Conservation (phyloP, 768 basidiomycete species). For the Leucosporidium yakuticum region DNA sequence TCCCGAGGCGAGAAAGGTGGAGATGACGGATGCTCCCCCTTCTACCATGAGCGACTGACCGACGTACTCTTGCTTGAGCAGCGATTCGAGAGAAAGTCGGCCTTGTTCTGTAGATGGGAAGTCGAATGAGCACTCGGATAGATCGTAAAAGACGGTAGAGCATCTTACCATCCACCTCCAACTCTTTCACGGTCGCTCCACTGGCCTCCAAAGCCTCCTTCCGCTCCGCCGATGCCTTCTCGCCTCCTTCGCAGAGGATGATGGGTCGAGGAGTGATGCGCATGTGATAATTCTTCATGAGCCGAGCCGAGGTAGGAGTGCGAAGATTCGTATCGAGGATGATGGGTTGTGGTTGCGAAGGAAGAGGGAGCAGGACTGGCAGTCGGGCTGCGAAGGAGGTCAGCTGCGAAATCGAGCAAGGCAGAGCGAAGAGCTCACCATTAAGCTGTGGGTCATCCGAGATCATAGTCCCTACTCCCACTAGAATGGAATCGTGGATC, state of each 20-base stretch:
- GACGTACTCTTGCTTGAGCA: not conserved
- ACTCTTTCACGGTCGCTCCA: slow-evolving; percentile 60
- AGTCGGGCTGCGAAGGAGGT: slow-evolving; percentile 39
- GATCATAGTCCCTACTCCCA: slow-evolving; percentile 81
- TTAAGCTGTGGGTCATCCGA: slow-evolving; percentile 95
- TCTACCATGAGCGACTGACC: slow-evolving; percentile 79
- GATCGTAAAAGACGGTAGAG: not conserved
- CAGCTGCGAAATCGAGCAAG: slow-evolving; percentile 31
- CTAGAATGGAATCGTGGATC: slow-evolving; percentile 84
- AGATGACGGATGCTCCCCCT: slow-evolving; percentile 79
- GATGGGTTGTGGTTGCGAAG: slow-evolving; percentile 64
- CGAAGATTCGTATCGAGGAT: slow-evolving; percentile 73
- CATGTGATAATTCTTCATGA: slow-evolving; percentile 59
- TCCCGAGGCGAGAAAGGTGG: slow-evolving; percentile 55
- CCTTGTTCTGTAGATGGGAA: not conserved
- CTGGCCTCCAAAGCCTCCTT: slow-evolving; percentile 52
- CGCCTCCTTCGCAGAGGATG: slow-evolving; percentile 47
- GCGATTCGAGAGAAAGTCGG: not conserved
- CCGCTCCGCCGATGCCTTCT: slow-evolving; percentile 40
- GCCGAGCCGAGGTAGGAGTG: slow-evolving; percentile 60
- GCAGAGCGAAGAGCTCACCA: slow-evolving; percentile 60
- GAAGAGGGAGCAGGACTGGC: slow-evolving; percentile 36
- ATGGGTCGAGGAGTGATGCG: slow-evolving; percentile 69
- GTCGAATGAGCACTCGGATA: not conserved
- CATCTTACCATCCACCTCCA: slow-evolving; percentile 46